Conservation (phyloP, 2,329 filamentous ascomycete species). For the Trichophyton verrucosum region DNA sequence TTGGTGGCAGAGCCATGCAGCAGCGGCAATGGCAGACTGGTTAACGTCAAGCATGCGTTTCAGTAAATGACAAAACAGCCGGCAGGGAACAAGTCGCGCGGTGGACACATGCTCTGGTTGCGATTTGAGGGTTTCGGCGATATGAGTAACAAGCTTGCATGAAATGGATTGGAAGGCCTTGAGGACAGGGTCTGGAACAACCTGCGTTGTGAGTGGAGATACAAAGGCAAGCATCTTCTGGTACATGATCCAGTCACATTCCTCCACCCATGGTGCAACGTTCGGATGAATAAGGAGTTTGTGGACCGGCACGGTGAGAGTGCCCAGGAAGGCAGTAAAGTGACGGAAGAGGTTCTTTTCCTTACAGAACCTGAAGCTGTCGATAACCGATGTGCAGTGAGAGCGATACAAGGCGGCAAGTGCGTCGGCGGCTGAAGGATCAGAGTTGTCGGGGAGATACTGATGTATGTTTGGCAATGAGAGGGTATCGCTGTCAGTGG, state of each 20-base stretch:
- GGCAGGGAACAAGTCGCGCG: constrained; percentile 78
- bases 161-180: constrained; percentile 81
- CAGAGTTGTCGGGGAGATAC: constrained; percentile 69
- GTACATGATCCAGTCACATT: constrained; percentile 91
- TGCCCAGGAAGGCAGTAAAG: constrained; percentile 90
- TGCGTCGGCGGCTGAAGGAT: constrained; percentile 74
- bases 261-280: constrained; percentile 83
- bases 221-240: constrained; percentile 94
- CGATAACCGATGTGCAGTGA: constrained; percentile 88
- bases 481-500: constrained; percentile 55
- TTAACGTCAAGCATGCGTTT: constrained; percentile 86
- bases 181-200: constrained; percentile 75
- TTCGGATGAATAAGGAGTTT: constrained; percentile 74
- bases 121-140: constrained; percentile 70
- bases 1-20: constrained; percentile 79
- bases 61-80: constrained; percentile 74
- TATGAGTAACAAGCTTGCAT: constrained; percentile 64
- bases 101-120: constrained; percentile 75
- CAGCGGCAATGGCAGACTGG: constrained; percentile 81
- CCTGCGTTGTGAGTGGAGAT: constrained; percentile 75
- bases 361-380: constrained; percentile 90
- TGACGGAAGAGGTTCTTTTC: constrained; percentile 94
- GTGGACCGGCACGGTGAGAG: constrained; percentile 89
- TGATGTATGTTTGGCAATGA: constrained; percentile 73
- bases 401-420: constrained; percentile 80